phyloP scores from a whole-genome alignment of 78 protist species.

The Anaeramoeba flamelloides region DNA sequence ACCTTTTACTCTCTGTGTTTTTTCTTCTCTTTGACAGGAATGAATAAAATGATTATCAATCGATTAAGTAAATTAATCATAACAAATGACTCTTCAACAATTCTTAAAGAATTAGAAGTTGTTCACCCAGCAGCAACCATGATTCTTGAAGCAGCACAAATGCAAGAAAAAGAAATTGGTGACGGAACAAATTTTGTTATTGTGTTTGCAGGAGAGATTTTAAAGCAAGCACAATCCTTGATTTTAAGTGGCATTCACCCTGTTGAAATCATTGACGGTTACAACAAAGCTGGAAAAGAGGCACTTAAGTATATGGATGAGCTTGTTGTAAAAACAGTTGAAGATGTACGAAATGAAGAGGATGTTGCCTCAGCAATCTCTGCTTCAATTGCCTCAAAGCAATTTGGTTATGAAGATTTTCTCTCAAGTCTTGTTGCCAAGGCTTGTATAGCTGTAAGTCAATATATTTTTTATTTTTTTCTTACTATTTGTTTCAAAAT shows the following conservation, averaged over 20 bases:
- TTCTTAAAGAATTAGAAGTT: slow-evolving; percentile 82
- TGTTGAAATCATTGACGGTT: slow-evolving; percentile 75
- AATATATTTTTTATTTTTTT: too few species aligned
- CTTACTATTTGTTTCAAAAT: too few species aligned
- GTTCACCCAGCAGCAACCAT: slow-evolving; percentile 98
- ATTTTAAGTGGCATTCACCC: slow-evolving; percentile 73
- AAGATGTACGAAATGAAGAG: slow-evolving; percentile 14
- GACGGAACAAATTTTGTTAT: slow-evolving; percentile 91
- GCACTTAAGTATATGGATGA: slow-evolving; percentile 41
- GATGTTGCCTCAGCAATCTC: slow-evolving; percentile 38
- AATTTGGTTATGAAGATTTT: slow-evolving; percentile 68
- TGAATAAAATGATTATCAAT: slow-evolving; percentile 94
- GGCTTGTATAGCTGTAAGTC: too few species aligned
- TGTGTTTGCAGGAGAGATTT: slow-evolving; percentile 86
- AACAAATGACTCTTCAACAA: slow-evolving; percentile 94
- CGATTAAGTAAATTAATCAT: slow-evolving; percentile 88
- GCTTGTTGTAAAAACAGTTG: neutral
- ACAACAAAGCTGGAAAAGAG: slow-evolving; percentile 46
- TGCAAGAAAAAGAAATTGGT: slow-evolving; percentile 89
- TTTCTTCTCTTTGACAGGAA: too few species aligned
- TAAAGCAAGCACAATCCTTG: slow-evolving; percentile 70
- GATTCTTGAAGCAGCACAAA: slow-evolving; percentile 73
- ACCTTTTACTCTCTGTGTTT: too few species aligned
- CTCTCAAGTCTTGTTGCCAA: too few species aligned
- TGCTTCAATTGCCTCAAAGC: slow-evolving; percentile 67